Conservation (phyloP, 1,284 basidiomycete species). For the Naganishia sp. region DNA sequence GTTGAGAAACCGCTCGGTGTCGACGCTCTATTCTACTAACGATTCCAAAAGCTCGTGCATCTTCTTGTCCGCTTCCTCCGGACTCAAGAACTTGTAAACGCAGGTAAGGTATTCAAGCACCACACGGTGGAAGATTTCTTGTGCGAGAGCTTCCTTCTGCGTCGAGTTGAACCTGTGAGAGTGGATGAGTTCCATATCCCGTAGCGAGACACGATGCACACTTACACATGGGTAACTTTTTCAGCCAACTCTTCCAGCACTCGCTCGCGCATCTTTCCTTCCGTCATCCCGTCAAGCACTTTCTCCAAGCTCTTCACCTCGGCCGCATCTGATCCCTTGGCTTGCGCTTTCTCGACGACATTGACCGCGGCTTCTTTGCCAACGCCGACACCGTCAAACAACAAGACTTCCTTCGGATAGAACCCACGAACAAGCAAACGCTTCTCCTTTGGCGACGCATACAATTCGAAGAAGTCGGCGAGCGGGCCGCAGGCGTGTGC, state of each 20-base stretch:
- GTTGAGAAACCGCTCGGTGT: background rate
- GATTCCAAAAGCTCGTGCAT: slow-evolving; percentile 52
- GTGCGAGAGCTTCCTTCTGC: slow-evolving; percentile 80
- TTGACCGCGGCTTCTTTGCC: slow-evolving; percentile 50
- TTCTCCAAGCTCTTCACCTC: slow-evolving; percentile 61
- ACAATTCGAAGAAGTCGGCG: slow-evolving; percentile 82
- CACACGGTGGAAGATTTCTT: slow-evolving; percentile 79
- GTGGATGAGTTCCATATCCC: slow-evolving; percentile 5
- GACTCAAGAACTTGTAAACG: slow-evolving; percentile 47
- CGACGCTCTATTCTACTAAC: slow-evolving; percentile 33
- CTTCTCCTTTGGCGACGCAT: slow-evolving; percentile 77
- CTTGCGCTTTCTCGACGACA: slow-evolving; percentile 26
- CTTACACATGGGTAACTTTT: slow-evolving; percentile 73
- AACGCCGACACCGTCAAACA: slow-evolving; percentile 64
- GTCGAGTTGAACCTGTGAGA: slow-evolving; percentile 75
- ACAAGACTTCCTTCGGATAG: slow-evolving; percentile 77
- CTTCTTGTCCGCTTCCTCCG: slow-evolving; percentile 50
- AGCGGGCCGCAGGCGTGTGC: slow-evolving; percentile 77
- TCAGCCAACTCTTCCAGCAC: slow-evolving; percentile 70
- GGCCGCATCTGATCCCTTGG: slow-evolving; percentile 53
- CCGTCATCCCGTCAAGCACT: slow-evolving; percentile 65
- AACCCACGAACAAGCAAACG: slow-evolving; percentile 77
- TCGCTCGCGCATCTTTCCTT: slow-evolving; percentile 64
- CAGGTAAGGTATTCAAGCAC: slow-evolving; percentile 53
- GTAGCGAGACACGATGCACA: slow-evolving; percentile 34